phyloP scores from a whole-genome alignment of 2,329 filamentous ascomycete genomes.

The Claviceps citrina region DNA sequence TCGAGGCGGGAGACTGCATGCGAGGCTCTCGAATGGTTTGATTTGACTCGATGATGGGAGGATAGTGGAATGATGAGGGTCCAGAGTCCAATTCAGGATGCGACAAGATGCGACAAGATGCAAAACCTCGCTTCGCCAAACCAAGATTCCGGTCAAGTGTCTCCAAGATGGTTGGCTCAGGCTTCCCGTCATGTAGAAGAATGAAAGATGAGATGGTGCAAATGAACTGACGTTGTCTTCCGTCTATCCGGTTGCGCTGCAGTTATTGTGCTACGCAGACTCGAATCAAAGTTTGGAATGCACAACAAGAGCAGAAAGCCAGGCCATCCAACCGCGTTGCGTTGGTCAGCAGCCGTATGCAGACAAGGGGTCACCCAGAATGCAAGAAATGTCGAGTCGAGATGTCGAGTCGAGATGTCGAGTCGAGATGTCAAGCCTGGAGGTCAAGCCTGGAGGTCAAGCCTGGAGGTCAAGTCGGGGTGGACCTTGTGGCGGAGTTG shows the following conservation, averaged over 20 bases:
- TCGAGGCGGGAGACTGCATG: conserved; percentile 1
- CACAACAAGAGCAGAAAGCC: conserved; percentile 1
- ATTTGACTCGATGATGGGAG: neutral
- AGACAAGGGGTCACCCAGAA: no score
- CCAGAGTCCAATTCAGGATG: conserved; percentile 2
- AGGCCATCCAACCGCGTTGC: neutral
- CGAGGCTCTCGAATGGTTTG: neutral
- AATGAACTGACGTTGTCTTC: conserved; percentile 9
- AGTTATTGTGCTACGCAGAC: conserved; percentile 10
- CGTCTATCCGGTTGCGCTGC: conserved; percentile 11
- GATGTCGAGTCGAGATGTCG: no score
- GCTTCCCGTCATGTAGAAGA: conserved; percentile 4
- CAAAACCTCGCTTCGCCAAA: conserved; percentile 9
- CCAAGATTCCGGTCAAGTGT: neutral
- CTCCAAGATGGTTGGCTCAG: conserved; percentile 3
- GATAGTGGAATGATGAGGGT: neutral
- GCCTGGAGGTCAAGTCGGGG: neutral
- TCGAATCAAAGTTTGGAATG: conserved; percentile 1
- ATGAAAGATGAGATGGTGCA: conserved; percentile 6
- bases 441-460: no score
- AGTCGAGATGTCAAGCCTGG: no score
- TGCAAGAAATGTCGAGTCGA: neutral
- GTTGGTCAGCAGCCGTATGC: neutral
- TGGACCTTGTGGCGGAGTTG: neutral
- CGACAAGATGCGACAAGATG: conserved; percentile 7